A percentile compares a stretch with the other conserved stretches of the same genome.
These are phyloP conservation scores for Populus davidiana DNA, from an alignment of 345 rosid genomes.

Conservation along the genomic window DNA sequence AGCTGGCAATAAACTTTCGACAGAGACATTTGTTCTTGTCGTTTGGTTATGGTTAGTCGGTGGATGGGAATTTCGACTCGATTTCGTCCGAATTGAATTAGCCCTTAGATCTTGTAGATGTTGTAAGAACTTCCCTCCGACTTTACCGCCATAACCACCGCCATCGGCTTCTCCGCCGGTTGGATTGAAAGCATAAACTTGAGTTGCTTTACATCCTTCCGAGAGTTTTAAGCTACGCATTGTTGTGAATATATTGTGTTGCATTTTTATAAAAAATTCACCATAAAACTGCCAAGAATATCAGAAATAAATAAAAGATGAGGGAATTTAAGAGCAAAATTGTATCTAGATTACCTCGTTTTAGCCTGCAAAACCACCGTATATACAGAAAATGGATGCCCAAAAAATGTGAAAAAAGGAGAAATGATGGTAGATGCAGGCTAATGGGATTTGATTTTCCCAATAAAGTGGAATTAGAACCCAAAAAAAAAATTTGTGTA, in stretches of 20 bases:
- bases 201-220: slow-evolving; percentile 81
- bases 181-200: slow-evolving; percentile 59
- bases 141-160: slow-evolving; percentile 39
- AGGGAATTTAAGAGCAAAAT: not conserved
- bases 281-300: not conserved
- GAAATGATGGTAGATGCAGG: slow-evolving; percentile 33
- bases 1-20: slow-evolving; percentile 56
- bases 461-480: not conserved
- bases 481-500: not conserved
- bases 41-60: slow-evolving; percentile 22
- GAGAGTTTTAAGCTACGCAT: slow-evolving; percentile 82
- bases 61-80: slow-evolving; percentile 34
- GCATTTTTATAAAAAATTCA: slow-evolving; percentile 42
- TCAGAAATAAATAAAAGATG: slow-evolving; percentile 11
- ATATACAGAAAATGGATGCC: not conserved
- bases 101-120: slow-evolving; percentile 70
- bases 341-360: not conserved
- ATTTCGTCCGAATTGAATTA: slow-evolving; percentile 55
- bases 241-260: slow-evolving; percentile 69
- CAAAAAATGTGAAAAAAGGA: not conserved
- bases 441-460: slow-evolving; percentile 19
- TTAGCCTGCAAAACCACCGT: slow-evolving; percentile 42
- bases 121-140: slow-evolving; percentile 66
- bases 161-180: slow-evolving; percentile 28
- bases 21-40: slow-evolving; percentile 17